Evolutionary conservation across 371 early-diverging fungal species (phyloP).

Genomic region (Mortierella sp.): DNA sequence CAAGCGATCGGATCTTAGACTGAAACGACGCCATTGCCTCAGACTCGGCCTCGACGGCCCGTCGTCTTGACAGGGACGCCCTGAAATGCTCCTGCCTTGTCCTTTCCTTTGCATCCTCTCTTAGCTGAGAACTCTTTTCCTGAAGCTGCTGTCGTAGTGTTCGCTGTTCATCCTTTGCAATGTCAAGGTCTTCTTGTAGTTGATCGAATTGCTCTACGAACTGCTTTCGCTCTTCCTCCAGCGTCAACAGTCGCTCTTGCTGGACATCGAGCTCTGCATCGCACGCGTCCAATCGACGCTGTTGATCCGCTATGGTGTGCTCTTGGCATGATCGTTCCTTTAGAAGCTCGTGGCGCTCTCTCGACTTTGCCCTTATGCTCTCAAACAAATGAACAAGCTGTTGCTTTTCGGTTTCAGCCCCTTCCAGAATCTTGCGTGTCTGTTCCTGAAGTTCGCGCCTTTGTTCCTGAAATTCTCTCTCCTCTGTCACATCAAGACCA

Average conservation of each 20-base stretch:
- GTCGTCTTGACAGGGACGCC: not conserved
- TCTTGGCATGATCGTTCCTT: constrained; percentile 9
- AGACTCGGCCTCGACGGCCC: no score
- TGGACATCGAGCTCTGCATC: constrained; percentile 26
- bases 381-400: no score
- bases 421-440: no score
- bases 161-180: constrained; percentile 9
- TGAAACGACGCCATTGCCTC: constrained; percentile 2
- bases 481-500: no score
- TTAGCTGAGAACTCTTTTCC: not conserved
- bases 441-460: no score
- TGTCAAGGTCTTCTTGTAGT: constrained; percentile 17
- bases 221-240: constrained; percentile 17
- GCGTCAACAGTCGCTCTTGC: constrained; percentile 16
- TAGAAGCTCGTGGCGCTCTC: constrained; percentile 3
- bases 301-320: constrained; percentile 11
- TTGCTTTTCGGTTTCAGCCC: no score
- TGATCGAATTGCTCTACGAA: constrained; percentile 14
- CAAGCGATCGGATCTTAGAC: constrained; percentile 10
- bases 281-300: constrained; percentile 18
- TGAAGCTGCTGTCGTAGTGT: constrained; percentile 28
- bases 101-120: constrained; percentile 2
- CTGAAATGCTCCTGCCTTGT: not conserved
- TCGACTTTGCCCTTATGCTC: no score
- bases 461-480: no score